Evolutionary conservation across 1,139 yeast genomes (phyloP).

Genomic region (Magnusiomyces paraingens): DNA sequence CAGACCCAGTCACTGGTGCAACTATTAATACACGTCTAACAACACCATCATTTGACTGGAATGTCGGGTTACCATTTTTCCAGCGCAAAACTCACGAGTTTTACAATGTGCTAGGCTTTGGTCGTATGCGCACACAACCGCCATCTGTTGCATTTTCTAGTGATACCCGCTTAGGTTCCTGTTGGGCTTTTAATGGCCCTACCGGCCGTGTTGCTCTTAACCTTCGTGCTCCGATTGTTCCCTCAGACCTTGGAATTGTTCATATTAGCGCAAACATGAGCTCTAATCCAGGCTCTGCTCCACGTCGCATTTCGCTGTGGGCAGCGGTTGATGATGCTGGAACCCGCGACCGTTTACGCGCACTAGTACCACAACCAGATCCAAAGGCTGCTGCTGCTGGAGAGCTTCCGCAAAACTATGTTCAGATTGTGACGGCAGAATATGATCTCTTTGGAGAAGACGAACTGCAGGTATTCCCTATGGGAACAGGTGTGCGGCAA

Average conservation of each 20-base stretch:
- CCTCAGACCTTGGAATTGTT: constrained; percentile 29
- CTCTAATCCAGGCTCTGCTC: constrained; percentile 28
- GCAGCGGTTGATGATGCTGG: constrained; percentile 22
- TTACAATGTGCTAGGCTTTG: constrained; percentile 22
- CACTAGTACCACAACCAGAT: constrained; percentile 12
- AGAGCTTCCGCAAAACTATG: constrained; percentile 19
- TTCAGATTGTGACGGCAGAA: constrained; percentile 24
- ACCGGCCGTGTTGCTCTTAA: constrained; percentile 29
- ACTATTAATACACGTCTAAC: constrained; percentile 27
- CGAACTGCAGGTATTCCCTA: constrained; percentile 29
- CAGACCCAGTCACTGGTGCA: constrained; percentile 30
- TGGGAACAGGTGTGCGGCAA: constrained; percentile 22
- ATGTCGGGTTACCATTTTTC: constrained; percentile 16
- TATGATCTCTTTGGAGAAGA: constrained; percentile 26
- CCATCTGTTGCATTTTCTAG: constrained; percentile 27
- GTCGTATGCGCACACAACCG: constrained; percentile 22
- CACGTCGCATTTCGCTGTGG: constrained; percentile 30
- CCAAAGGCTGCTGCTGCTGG: constrained; percentile 9
- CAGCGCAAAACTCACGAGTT: constrained; percentile 19
- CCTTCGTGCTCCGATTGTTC: constrained; percentile 24
- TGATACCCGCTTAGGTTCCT: constrained; percentile 27
- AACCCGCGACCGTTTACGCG: constrained; percentile 15
- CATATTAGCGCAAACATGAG: constrained; percentile 29
- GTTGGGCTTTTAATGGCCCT: constrained; percentile 35
- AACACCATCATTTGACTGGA: constrained; percentile 25